Evolutionary conservation across 345 rosid genomes (phyloP), one percentile per base, ranked within the genome.

Genomic region (Acer campestre): DNA sequence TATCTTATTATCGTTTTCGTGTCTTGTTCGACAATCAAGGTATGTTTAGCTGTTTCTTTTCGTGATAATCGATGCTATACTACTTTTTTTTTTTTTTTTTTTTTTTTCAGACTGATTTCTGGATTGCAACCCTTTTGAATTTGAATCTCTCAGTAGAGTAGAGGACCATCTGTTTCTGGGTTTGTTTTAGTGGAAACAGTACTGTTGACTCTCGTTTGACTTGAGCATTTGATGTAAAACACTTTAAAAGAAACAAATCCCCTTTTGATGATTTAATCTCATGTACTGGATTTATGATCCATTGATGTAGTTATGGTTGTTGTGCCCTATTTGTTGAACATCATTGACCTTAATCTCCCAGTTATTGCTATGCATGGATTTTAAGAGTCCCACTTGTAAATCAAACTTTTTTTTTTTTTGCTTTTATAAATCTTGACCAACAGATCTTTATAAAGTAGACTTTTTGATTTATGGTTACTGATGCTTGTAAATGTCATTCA

Each of bases 1-100:
- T 10, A 2, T 7, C 40, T 27, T 38, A 67, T 1, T n/a, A 1
- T 16, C 38, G 6, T 35, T 31, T 42, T 22, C 51, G 2, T 61
- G 29, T 59, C 68, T 73, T 42, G 66, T 69, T 58, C 68, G 46
- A 58, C 76, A 59, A 82, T 61, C 84, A 73, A 81, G 86, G 86
- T 85, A 67, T 18, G 71, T 53, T 75, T 25, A 20, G 40, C 51
- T 70, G 56, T 66, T 81, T 65, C 61, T 25, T 25, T 80, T 61
- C 55, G 18, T 9, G 74, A 27, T 12, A 49, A 22, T 22, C 46
- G 23, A 16, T 10, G 20, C 18, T 65, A 12, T 65, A 42, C 1
- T 35, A 2, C 31, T 48, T 25, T 22, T 71, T 73, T 25, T 58
- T 65, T 29, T 29, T 65, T 27, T 27, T 27, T 29, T 2, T 67